A percentile compares a stretch with the other conserved stretches of the same genome.
Evolutionary conservation across 768 basidiomycete genomes (phyloP).

Genomic region (Coprinopsis strossmayeri): DNA sequence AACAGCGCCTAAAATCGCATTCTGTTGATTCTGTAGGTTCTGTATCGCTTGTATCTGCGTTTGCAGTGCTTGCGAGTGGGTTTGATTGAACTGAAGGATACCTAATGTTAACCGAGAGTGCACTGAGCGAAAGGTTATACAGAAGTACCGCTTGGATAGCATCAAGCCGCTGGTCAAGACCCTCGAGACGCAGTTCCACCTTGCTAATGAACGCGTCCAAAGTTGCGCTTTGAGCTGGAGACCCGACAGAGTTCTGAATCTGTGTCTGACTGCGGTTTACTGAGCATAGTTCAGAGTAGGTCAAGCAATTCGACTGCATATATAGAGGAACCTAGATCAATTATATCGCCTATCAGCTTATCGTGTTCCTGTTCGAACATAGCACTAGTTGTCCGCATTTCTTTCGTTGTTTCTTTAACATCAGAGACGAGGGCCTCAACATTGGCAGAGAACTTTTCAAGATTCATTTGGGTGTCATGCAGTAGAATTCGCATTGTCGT

Average conservation of each 20-base stretch:
- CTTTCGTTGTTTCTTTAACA: constrained; percentile 45
- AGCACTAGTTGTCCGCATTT: constrained; percentile 46
- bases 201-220: constrained; percentile 36
- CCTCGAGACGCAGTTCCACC: constrained; percentile 35
- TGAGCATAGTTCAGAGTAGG: constrained; percentile 18
- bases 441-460: constrained; percentile 58
- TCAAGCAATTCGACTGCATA: constrained; percentile 4
- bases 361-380: constrained; percentile 60
- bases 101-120: constrained; percentile 4
- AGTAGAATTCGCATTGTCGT: constrained; percentile 69
- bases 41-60: constrained; percentile 51
- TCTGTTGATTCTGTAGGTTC: constrained; percentile 57
- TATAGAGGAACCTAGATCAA: constrained; percentile 39
- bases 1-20: constrained; percentile 45
- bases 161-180: constrained; percentile 49
- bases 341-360: constrained; percentile 44
- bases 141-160: constrained; percentile 42
- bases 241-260: constrained; percentile 51
- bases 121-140: neutral
- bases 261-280: constrained; percentile 61
- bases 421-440: constrained; percentile 45
- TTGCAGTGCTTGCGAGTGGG: constrained; percentile 40
- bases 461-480: constrained; percentile 65
- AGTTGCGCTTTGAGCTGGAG: constrained; percentile 41
- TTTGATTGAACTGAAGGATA: constrained; percentile 36